Conservation (phyloP, 2,329 filamentous ascomycete genomes). For the Zasmidium citrigriseum region DNA sequence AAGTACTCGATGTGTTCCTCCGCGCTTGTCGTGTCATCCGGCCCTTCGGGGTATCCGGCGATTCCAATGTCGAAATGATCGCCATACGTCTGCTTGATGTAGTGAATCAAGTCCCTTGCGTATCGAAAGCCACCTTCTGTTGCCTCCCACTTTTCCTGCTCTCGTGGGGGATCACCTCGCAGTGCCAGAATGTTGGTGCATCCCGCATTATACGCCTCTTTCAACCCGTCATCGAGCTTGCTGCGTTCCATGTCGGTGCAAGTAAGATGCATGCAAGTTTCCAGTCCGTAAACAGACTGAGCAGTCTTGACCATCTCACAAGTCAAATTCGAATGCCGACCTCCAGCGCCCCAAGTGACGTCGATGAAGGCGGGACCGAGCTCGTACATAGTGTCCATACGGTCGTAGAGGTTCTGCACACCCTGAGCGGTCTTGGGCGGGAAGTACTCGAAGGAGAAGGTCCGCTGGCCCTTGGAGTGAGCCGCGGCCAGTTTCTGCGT, state of each 20-base stretch:
- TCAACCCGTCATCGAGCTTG: constrained; percentile 85
- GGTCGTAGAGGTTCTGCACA: constrained; percentile 98
- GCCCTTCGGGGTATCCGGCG: constrained; percentile 93
- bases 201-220: constrained; percentile 86
- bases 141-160: constrained; percentile 91
- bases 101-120: constrained; percentile 84
- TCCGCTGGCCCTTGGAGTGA: constrained; percentile 74
- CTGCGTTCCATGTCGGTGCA: constrained; percentile 97
- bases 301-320: constrained; percentile 97
- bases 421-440: constrained; percentile 96
- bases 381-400: constrained; percentile 98
- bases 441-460: constrained; percentile 99
- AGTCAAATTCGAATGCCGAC: constrained; percentile 85
- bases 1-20: constrained; percentile 85
- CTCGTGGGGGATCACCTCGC: constrained; percentile 88
- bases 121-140: constrained; percentile 81
- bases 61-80: constrained; percentile 97
- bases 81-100: constrained; percentile 77
- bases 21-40: constrained; percentile 87
- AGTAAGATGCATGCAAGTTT: constrained; percentile 98
- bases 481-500: constrained; percentile 84
- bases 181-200: constrained; percentile 97
- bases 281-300: constrained; percentile 90
- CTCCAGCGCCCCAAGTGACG: constrained; percentile 97
- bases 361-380: constrained; percentile 95